Evolutionary conservation across 2,329 filamentous ascomycete genomes (phyloP), one percentile per base, ranked within the genome.

Genomic region (Myriosclerotinia curreyana): DNA sequence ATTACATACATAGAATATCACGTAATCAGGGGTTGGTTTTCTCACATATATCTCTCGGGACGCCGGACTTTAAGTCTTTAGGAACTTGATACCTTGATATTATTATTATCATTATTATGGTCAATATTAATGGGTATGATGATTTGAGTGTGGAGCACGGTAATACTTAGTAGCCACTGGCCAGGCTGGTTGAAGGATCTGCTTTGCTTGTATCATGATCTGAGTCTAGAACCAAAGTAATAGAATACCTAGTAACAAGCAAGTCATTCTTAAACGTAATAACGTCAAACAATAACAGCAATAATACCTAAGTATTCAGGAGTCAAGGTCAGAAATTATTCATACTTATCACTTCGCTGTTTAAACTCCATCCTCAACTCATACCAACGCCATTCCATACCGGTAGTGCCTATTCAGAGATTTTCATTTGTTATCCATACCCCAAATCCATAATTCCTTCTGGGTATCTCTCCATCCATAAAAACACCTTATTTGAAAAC

Each of bases 381-480:
- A 25, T 34, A 22, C 42, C 44, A 56, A 56, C 54, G 54, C 42
- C 40, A 46, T 36, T 8, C 22, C 28, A 9, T 36, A n/a, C n/a
- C n/a, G n/a, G n/a, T n/a, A 36, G 2, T 36, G 48, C 55, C 36
- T 36, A 7, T 12, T 40, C 51, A 38, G 34, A 54, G n/a, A 44
- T 20, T 14, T 38, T 38, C 34, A 22, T 12, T 54, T 22, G 2
- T 38, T 25, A 54, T 15, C n/a, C 34, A 7, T 54, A 36, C 42
- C n/a, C n/a, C 44, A 36, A 22, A 22, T 31, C 14, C 4, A 8
- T 20, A 46, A 36, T 58, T 48, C 55, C 28, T 58, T 22, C 28
- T 48, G 55, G 55, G 55, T 38, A 58, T 58, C 55, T 48, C 34
- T 14, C n/a, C 55, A 58, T 48, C 14, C 42, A 36, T 58, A 14